These are phyloP conservation scores for Geotrichum candidum DNA, from an alignment of 1,139 yeast genomes.

Conservation along the genomic window DNA sequence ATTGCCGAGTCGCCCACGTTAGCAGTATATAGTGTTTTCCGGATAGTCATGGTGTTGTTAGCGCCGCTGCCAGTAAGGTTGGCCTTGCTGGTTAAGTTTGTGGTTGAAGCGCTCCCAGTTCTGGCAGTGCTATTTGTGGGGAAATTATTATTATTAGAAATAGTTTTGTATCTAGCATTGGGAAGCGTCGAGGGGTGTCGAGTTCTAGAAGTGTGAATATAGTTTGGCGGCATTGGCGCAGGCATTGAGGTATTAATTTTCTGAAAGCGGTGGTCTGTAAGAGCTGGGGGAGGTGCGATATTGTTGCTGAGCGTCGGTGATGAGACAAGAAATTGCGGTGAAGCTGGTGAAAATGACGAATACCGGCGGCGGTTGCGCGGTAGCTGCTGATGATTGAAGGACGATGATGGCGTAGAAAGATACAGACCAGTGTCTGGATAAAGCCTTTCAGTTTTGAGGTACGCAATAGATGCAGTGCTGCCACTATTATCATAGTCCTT, in stretches of 20 bases:
- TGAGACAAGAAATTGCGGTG: not conserved
- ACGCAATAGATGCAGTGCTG: conserved; percentile 25
- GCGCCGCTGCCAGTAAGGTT: not conserved
- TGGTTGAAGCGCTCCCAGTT: not conserved
- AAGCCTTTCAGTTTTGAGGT: conserved; percentile 14
- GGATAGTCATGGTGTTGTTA: conserved; percentile 14
- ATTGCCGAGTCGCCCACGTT: conserved; percentile 85
- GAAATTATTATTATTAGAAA: not conserved
- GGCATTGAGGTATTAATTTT: not conserved
- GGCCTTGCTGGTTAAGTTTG: conserved; percentile 1
- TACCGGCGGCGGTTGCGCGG: not conserved
- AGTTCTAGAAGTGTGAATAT: not conserved
- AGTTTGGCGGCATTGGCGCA: not conserved
- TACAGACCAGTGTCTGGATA: not conserved
- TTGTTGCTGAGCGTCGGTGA: not conserved
- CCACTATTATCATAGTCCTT: conserved; percentile 20
- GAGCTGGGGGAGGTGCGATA: not conserved
- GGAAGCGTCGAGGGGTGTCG: not conserved
- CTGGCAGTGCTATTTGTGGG: not conserved
- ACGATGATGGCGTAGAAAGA: not conserved
- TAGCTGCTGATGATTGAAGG: not conserved
- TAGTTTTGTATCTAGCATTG: not conserved
- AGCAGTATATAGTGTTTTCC: conserved; percentile 54
- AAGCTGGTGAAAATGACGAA: not conserved
- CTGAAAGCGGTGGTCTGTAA: not conserved